Conservation (phyloP, 2,329 filamentous ascomycete genomes). For the Beauveria scarabaeidicola region DNA sequence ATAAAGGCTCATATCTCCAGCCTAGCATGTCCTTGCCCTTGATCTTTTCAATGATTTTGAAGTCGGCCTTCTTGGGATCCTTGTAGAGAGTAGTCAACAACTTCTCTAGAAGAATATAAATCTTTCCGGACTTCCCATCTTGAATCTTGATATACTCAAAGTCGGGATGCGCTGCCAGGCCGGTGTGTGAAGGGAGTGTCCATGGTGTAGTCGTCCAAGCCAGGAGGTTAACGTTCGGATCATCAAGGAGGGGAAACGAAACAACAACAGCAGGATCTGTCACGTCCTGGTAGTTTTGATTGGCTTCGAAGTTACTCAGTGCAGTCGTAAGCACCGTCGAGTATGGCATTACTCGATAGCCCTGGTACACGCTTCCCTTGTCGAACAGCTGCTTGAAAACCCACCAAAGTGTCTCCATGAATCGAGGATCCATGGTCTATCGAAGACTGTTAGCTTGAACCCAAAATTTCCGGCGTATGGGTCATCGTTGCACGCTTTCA, state of each 20-base stretch:
- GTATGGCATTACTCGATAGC: constrained; percentile 90
- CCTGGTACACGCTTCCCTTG: constrained; percentile 82
- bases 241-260: constrained; percentile 72
- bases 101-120: constrained; percentile 78
- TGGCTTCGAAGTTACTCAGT: constrained; percentile 86
- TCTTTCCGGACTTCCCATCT: constrained; percentile 72
- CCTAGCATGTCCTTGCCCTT: constrained; percentile 79
- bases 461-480: neutral
- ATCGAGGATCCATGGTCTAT: constrained; percentile 84
- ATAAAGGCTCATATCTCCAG: constrained; percentile 83
- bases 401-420: constrained; percentile 98
- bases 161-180: constrained; percentile 67
- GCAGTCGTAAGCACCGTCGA: constrained; percentile 85
- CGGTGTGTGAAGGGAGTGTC: constrained; percentile 77
- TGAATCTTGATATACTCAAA: constrained; percentile 83
- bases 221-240: constrained; percentile 65
- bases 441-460: neutral
- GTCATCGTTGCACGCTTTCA: constrained; percentile 10
- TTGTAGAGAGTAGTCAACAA: constrained; percentile 81
- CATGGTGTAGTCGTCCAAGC: constrained; percentile 86
- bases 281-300: constrained; percentile 90
- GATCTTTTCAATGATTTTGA: constrained; percentile 69
- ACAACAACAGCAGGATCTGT: constrained; percentile 87
- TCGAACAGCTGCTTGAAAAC: constrained; percentile 90
- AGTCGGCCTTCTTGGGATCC: constrained; percentile 91